Percentiles rank a stretch among this genome's conserved stretches.
These are phyloP conservation scores for Rubia tinctorum DNA, from an alignment of 305 asterid species.

Conservation along the genomic window DNA sequence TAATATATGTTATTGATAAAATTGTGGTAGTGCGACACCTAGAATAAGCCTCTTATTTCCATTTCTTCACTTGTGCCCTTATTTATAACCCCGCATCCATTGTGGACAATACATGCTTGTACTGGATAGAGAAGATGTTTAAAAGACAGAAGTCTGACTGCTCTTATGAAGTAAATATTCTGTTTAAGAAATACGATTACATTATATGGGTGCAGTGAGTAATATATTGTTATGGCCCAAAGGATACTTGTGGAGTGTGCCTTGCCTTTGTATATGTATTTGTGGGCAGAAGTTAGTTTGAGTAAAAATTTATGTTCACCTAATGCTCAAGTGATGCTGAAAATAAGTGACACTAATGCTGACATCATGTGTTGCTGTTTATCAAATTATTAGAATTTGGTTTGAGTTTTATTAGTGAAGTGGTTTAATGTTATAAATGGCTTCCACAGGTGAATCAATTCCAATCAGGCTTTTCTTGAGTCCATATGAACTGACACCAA, in stretches of 20 bases:
- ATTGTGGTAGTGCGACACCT: too few relatives aligned
- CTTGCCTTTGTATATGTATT: neutral
- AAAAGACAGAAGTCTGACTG: neutral
- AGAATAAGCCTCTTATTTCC: too few relatives aligned
- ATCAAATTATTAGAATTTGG: neutral
- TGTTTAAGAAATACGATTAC: too few relatives aligned
- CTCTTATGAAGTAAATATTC: neutral
- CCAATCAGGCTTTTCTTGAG: constrained; percentile 92
- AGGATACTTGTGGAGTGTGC: neutral
- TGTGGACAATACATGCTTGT: neutral
- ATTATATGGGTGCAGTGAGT: neutral
- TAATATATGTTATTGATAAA: too few relatives aligned
- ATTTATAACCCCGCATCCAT: too few relatives aligned
- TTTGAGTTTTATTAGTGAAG: neutral
- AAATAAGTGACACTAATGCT: neutral
- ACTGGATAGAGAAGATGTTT: neutral
- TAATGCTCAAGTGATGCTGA: neutral
- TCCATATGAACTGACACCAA: constrained; percentile 94
- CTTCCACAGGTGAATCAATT: constrained; percentile 85
- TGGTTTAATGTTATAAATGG: neutral
- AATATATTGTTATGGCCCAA: neutral
- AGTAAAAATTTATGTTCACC: neutral
- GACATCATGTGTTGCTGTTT: too few relatives aligned
- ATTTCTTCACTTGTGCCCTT: too few relatives aligned
- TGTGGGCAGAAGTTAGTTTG: neutral